Conservation (phyloP, 1,284 basidiomycete genomes). For the Ceratobasidium sp. region DNA sequence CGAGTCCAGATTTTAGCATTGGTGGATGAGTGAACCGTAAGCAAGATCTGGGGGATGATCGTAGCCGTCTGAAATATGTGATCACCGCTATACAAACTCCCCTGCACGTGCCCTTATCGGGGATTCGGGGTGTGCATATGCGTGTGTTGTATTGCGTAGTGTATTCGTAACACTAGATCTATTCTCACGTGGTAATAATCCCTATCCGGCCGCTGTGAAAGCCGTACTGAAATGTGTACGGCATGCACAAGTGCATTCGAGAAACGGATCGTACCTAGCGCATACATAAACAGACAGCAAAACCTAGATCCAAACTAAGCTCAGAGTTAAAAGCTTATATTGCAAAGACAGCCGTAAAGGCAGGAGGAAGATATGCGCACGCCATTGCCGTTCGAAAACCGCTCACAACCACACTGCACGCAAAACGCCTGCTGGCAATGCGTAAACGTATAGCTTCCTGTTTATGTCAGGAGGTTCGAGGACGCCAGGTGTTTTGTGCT, state of each 20-base stretch:
- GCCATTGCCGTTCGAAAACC: not conserved
- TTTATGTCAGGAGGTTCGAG: too few species aligned
- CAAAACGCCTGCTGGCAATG: too few species aligned
- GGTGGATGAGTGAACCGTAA: not conserved
- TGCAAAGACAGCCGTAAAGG: not conserved
- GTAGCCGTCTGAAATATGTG: not conserved
- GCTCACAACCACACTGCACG: not conserved
- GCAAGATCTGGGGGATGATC: conserved; percentile 2
- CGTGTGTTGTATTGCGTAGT: not conserved
- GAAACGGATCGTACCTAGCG: not conserved
- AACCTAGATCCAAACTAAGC: not conserved
- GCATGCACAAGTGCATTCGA: not conserved
- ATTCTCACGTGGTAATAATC: not conserved
- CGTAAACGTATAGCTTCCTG: too few species aligned
- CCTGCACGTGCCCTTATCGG: not conserved
- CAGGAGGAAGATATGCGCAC: not conserved
- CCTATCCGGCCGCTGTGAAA: too few species aligned
- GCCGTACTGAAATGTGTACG: not conserved
- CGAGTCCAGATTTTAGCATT: not conserved
- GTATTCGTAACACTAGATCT: not conserved
- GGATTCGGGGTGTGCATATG: not conserved
- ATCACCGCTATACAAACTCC: not conserved
- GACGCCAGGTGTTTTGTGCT: too few species aligned
- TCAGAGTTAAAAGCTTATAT: not conserved
- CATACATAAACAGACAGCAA: not conserved